Evolutionary conservation across 2,329 filamentous ascomycete species (phyloP), one percentile per base, ranked within the genome.

Genomic region (Aspergillus hiratsukae): DNA sequence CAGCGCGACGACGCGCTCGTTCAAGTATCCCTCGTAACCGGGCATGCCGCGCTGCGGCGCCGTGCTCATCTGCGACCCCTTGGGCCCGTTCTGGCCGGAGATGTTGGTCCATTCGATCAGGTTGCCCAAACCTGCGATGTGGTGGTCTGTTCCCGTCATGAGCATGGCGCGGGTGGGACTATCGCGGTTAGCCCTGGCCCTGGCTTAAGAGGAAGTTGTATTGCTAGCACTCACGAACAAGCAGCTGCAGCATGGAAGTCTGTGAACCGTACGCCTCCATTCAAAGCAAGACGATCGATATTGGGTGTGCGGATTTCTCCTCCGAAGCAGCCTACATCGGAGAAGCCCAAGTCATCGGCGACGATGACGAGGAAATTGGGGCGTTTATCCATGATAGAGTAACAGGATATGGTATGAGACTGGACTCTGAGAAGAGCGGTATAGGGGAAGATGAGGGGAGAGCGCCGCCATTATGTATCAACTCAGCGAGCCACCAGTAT

Each of bases 201-300:
- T 7, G 31, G 28, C 14, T 7, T 14, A 17, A 7, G 14, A 7
- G 5, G 5, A 5, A 2, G 21, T 1, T 17, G 7, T 51, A 19
- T 21, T 31, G 21, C 53, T 37, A 5, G 17, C 23, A 64, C 70
- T 49, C 54, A 73, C 51, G 83, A 87, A 70, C 84, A 87, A 51
- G 85, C 84, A 2, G 84, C 81, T 0, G 85, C 84, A 1, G 84
- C 81, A 64, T 87, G 85, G 68, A 86, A 87, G 62, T 86, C 82
- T 0, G 83, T 87, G 64, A 87, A 84, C 4, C 83, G 80, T 21
- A 87, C 69, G 29, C 83, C 80, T 54, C 78, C 71, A 69, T 76
- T 71, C 2, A 51, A 51, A 2, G 81, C 77, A 3, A 83, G 68
- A 40, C 78, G 79, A 69, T 85, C 81, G 40, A 86, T 74, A 63